Evolutionary conservation across 495 filamentous ascomycete species (phyloP), one percentile per base, ranked within the genome.

Genomic region (Neurospora tetraspora): DNA sequence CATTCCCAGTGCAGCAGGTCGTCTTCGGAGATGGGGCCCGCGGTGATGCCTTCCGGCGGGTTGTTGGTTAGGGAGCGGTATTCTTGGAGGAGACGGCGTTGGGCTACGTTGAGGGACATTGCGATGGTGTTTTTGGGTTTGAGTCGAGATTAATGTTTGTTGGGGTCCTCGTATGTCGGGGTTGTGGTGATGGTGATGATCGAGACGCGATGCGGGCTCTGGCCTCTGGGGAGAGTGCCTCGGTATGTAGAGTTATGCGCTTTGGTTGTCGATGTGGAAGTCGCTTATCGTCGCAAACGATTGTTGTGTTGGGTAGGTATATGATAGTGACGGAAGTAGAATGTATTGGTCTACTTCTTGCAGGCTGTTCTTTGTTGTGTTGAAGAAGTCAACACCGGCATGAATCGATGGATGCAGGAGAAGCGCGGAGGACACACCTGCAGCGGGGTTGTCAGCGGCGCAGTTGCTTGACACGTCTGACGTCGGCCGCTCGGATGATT

Each of bases 1-100:
- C 94, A 94, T 85, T 99, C 96, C 96, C 96, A 99, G 80, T 93
- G 85, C 78, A 97, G 93, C 79, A 98, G 91, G 85, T 99, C 93
- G 82, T 97, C 94, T 85, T 99, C 96, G 72, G 88, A 90, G 71
- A 97, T 88, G 23, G 96, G 96, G 47, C 96, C 96, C 18, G 96
- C 96, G 73, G 92, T 96, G 82, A 99, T 98, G 75, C 96, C 96
- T 68, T 97, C 93, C 12, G 94, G 93, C 3, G 93, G 91, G 83
- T 93, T 93, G 79, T 88, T 91, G 74, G 83, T 84, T 12, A 86
- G 80, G 47, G 85, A 90, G 75, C 91, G 91, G 91, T 99, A 99
- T 85, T 99, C 96, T 83, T 95, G 92, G 82, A 98, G 94, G 74
- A 99, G 92, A 59, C 96, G 96, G 75, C 95, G 95, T 80, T 94